Base-by-base conservation (phyloP, 1,284 basidiomycete species). In the Sporisorium exsertum region DNA sequence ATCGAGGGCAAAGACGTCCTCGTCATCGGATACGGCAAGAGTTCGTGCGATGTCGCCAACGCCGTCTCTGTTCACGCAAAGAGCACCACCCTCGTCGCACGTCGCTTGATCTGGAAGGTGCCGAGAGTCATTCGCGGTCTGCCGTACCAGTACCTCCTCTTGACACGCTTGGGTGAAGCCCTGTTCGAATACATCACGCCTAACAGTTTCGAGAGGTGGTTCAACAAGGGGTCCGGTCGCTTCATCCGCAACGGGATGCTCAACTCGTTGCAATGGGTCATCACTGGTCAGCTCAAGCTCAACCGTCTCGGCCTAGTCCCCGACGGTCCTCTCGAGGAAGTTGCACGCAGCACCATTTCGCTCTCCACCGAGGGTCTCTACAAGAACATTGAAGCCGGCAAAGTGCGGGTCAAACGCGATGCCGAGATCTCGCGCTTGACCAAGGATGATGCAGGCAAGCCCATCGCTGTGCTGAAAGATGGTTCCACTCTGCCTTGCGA, bases 51-150 rank as follows among this genome's bases (percentile, higher is more conserved):
- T 52, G 59, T 75, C 4, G 78, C 80, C 40, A 77, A 81, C 49
- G 79, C 80, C 18, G 68, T 78, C 1, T 75, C 75, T 4, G 68
- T 49, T 7, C 59, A 42, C 1, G 72, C 80, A 10, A 58, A 61
- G 40, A 26, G 27, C 43, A 65, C 73, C 37, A 82, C 80, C 0
- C 56, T 82, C 6, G 80, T 82, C 2, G 80, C 80, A 5, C 52
- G 80, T 10, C 61, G 80, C 18, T 57, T 82, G 18, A 81, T 81
- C 42, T 81, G 80, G 80, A 82, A 82, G 60, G 45, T 82, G 26
- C 80, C 80, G 3, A 59, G 79, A 32, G 58, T 66, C 58, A 68
- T 75, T 27, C 66, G 67, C 13, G 78, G 78, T 27, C 60, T 82
- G 3, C 72, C 71, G 3, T 82, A 82, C 54, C 80, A 81, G 46